Percentiles rank a stretch among this genome's conserved stretches.
These are phyloP conservation scores for Cladophialophora chaetospira DNA, from an alignment of 2,329 filamentous ascomycete genomes.

Conservation along the genomic window DNA sequence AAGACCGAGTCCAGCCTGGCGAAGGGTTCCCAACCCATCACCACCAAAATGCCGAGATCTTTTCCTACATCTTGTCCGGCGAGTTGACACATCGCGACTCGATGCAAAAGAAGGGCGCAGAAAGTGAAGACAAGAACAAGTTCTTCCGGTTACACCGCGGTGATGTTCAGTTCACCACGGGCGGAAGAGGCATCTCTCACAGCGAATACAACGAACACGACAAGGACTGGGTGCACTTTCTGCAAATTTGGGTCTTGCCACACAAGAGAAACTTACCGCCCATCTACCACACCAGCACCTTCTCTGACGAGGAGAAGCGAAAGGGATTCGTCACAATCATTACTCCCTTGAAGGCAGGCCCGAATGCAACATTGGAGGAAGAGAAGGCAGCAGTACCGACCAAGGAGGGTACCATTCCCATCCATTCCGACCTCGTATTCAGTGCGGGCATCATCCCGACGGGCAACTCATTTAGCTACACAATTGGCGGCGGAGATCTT, in stretches of 20 bases:
- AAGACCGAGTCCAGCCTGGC: slow-evolving; percentile 75
- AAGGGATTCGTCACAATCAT: slow-evolving; percentile 73
- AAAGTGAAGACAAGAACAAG: slow-evolving; percentile 60
- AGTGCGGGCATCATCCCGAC: slow-evolving; percentile 72
- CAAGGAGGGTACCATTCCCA: slow-evolving; percentile 70
- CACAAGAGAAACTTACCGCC: slow-evolving; percentile 73
- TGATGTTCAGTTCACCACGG: slow-evolving; percentile 87
- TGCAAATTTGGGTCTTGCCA: slow-evolving; percentile 86
- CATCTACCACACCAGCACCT: slow-evolving; percentile 73
- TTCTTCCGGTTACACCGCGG: slow-evolving; percentile 74
- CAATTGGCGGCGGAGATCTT: slow-evolving; percentile 58
- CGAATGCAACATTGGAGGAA: slow-evolving; percentile 61
- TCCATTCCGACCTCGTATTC: slow-evolving; percentile 85
- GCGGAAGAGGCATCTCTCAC: slow-evolving; percentile 78
- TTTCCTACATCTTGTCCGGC: slow-evolving; percentile 81
- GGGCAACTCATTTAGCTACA: slow-evolving; percentile 68
- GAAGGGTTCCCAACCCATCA: slow-evolving; percentile 82
- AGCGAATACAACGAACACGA: slow-evolving; percentile 78
- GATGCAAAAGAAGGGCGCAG: slow-evolving; percentile 71
- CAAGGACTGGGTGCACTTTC: slow-evolving; percentile 73
- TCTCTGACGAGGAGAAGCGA: slow-evolving; percentile 71
- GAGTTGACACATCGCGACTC: slow-evolving; percentile 86
- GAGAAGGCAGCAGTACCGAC: slow-evolving; percentile 66
- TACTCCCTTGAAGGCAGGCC: slow-evolving; percentile 70
- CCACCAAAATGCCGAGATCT: slow-evolving; percentile 87